A percentile compares a stretch with the other conserved stretches of the same genome.
phyloP scores from a whole-genome alignment of 1,284 basidiomycete genomes.

The Leccinum subrobustum region DNA sequence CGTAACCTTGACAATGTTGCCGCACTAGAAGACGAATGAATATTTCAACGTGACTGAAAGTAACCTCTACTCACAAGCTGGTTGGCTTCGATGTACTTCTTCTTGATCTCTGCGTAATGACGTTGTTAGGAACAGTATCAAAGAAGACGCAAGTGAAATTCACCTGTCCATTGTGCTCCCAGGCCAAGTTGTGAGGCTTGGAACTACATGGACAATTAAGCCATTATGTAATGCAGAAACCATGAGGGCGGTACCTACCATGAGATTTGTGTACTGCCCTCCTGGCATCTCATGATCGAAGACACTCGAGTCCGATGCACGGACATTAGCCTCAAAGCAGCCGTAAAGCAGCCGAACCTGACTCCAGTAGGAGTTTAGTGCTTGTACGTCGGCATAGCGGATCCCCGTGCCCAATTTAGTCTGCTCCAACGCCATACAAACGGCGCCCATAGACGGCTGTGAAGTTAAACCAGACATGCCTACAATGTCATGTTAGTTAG shows the following conservation, averaged over 20 bases:
- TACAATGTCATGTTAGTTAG: conserved; percentile 32
- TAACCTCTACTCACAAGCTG: conserved; percentile 61
- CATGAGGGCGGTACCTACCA: conserved; percentile 50
- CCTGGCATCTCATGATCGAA: conserved; percentile 99
- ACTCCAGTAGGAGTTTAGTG: conserved; percentile 97
- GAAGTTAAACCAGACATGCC: conserved; percentile 99
- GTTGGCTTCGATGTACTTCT: conserved; percentile 98
- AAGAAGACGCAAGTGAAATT: conserved; percentile 17
- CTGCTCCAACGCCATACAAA: conserved; percentile 94
- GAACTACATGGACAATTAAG: conserved; percentile 62
- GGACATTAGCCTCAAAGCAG: conserved; percentile 99
- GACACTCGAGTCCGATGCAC: conserved; percentile 94
- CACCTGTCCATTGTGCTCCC: conserved; percentile 93
- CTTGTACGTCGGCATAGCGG: conserved; percentile 95
- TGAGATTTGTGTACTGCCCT: conserved; percentile 94
- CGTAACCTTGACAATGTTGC: conserved; percentile 99
- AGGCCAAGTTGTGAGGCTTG: conserved; percentile 97
- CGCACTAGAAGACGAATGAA: conserved; percentile 59
- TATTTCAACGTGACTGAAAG: conserved; percentile 10
- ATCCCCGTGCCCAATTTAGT: conserved; percentile 95
- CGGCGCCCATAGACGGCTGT: conserved; percentile 98
- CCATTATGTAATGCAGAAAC: conserved; percentile 7
- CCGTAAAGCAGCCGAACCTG: conserved; percentile 94
- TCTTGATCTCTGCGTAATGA: conserved; percentile 80
- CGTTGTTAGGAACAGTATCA: conserved; percentile 8